Conservation (phyloP, 2,329 filamentous ascomycete species). For the Phyllosticta citriasiana region DNA sequence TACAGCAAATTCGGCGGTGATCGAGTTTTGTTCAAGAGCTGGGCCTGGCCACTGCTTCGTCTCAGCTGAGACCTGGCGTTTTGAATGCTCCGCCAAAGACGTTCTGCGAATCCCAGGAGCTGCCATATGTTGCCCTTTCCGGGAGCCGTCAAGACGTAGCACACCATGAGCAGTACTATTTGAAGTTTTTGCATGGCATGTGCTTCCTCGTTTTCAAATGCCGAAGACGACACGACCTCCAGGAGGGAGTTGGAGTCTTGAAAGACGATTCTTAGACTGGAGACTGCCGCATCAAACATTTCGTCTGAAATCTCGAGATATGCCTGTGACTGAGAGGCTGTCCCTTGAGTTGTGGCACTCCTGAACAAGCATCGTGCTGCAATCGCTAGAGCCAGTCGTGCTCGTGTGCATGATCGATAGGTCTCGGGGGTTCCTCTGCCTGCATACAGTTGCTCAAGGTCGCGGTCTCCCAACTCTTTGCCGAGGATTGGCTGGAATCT, state of each 20-base stretch:
- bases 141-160: slow-evolving; percentile 2
- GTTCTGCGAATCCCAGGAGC: slow-evolving; percentile 7
- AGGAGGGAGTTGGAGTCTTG: slow-evolving; percentile 2
- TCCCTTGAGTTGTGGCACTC: slow-evolving; percentile 7
- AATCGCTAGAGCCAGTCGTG: background rate
- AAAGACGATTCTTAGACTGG: slow-evolving; percentile 1
- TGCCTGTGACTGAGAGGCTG: slow-evolving; percentile 6
- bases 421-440: slow-evolving; percentile 1
- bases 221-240: slow-evolving; percentile 3
- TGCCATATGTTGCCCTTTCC: slow-evolving; percentile 9
- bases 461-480: slow-evolving; percentile 5
- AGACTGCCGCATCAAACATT: slow-evolving; percentile 2
- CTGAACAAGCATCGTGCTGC: slow-evolving; percentile 6
- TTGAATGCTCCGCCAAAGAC: slow-evolving; percentile 8
- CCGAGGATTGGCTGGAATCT: background rate
- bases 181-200: slow-evolving; percentile 9
- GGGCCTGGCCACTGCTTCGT: slow-evolving; percentile 3
- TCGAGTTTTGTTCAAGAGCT: background rate
- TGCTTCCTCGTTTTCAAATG: slow-evolving; percentile 9
- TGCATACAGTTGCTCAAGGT: slow-evolving; percentile 3
- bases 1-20: slow-evolving; percentile 6
- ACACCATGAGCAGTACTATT: slow-evolving; percentile 7
- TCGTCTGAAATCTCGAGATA: slow-evolving; percentile 7
- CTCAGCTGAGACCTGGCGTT: slow-evolving; percentile 7
- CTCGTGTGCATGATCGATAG: slow-evolving; percentile 6